phyloP scores from a whole-genome alignment of 2,329 filamentous ascomycete genomes.

The Exophiala calicioides region DNA sequence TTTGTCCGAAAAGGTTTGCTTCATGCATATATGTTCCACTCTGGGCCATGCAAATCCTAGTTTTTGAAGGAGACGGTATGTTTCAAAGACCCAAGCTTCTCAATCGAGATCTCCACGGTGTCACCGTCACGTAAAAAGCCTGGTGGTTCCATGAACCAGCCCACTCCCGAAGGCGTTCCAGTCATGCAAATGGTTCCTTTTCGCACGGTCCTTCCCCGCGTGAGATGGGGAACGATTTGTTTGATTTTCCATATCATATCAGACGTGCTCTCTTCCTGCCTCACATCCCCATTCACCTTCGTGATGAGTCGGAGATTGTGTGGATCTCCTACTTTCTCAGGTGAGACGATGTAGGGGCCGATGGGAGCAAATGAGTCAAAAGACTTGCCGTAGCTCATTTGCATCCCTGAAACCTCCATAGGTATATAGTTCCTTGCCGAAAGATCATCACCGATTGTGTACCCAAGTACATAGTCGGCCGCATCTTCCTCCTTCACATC shows the following conservation, averaged over 20 bases:
- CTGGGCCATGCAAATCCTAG: no score
- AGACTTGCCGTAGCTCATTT: conserved; percentile 43
- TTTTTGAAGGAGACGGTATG: no score
- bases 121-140: no score
- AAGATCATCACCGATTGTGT: conserved; percentile 43
- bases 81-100: no score
- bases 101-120: no score
- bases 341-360: conserved; percentile 40
- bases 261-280: conserved; percentile 39
- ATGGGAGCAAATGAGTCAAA: conserved; percentile 45
- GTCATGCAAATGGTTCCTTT: conserved; percentile 42
- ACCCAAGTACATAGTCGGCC: conserved; percentile 42
- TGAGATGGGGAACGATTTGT: conserved; percentile 37
- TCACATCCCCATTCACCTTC: conserved; percentile 37
- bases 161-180: no score
- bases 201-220: conserved; percentile 39
- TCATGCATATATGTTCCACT: no score
- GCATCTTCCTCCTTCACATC: conserved; percentile 39
- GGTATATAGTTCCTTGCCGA: conserved; percentile 39
- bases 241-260: conserved; percentile 42
- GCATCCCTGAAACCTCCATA: conserved; percentile 34
- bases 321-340: conserved; percentile 40
- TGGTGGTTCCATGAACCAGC: no score
- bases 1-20: no score
- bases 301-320: conserved; percentile 36